Evolutionary conservation across 2,329 filamentous ascomycete genomes (phyloP), one percentile per base, ranked within the genome.

Genomic region (Sporothrix globosa): DNA sequence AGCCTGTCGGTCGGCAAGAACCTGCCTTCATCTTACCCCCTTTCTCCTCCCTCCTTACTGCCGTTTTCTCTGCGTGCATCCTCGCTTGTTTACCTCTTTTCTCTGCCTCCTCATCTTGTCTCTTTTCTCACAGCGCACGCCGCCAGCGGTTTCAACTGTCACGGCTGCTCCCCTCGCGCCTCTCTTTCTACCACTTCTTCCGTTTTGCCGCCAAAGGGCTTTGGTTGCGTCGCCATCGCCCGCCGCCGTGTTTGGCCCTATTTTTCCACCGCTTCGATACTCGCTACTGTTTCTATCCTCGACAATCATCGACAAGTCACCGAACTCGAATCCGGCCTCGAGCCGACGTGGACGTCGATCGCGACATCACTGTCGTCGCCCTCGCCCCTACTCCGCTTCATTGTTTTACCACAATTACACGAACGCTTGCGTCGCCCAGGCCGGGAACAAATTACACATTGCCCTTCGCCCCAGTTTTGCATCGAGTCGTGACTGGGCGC

Each of bases 401-500:
- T 50, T 44, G 14, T 13, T 44, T 17, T 13, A 24, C 52, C 0
- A 9, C 10, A 27, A 34, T 34, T 54, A 54, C 52, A n/a, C 44
- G 14, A 3, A 27, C 3, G 2, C 21, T 27, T 63, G 44, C 24
- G 24, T 50, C 24, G 41, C 41, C 44, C 39, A 27, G 24, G n/a
- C 44, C 14, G 41, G 44, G n/a, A 50, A 27, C 50, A 44, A 27
- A 44, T n/a, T 56, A 34, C 41, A 50, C 39, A 34, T 34, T 19
- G 39, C 17, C 52, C 41, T 17, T 58, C 39, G 66, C 66, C 66
- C 34, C 41, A 17, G 52, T 56, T 68, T 58, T 58, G 66, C 66
- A 52, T 58, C 66, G 41, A 19, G 39, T 68, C 53, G 66, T 67
- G 65, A 21, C 52, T 48, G 39, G 66, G 52, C 66, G 66, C 66